phyloP scores from a whole-genome alignment of 495 filamentous ascomycete species.

The Pseudevernia furfuracea region DNA sequence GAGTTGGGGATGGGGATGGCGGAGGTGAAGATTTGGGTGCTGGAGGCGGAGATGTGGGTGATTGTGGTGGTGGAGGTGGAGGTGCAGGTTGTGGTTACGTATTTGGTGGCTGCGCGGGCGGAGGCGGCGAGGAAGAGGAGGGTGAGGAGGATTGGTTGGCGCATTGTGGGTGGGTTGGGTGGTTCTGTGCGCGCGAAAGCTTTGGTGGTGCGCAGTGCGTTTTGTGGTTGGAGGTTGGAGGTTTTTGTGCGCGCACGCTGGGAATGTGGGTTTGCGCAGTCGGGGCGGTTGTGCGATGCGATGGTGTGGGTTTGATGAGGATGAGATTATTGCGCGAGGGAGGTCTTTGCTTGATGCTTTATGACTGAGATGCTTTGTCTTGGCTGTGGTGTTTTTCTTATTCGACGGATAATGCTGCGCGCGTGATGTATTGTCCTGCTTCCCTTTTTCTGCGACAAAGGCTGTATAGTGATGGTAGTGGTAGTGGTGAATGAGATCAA shows the following conservation, averaged over 20 bases:
- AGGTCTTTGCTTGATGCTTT: constrained; percentile 10
- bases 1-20: constrained; percentile 2
- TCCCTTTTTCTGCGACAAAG: constrained; percentile 13
- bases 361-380: constrained; percentile 1
- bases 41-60: constrained; percentile 12
- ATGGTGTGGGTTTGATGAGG: neutral
- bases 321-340: neutral
- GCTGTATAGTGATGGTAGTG: neutral
- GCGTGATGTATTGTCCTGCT: constrained; percentile 7
- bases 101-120: constrained; percentile 7
- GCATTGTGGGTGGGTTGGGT: constrained; percentile 4
- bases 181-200: constrained; percentile 8
- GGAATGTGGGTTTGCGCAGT: neutral
- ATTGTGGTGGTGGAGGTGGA: constrained; percentile 19
- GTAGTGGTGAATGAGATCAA: constrained; percentile 17
- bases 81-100: constrained; percentile 17
- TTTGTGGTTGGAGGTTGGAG: neutral
- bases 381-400: neutral
- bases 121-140: constrained; percentile 10
- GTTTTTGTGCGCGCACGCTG: neutral
- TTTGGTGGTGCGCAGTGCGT: constrained; percentile 1
- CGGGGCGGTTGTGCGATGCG: neutral
- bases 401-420: constrained; percentile 2
- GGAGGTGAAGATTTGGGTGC: constrained; percentile 16
- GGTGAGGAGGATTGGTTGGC: constrained; percentile 11